phyloP scores from a whole-genome alignment of 2,329 filamentous ascomycete genomes.

The Pyrenophora seminiperda region DNA sequence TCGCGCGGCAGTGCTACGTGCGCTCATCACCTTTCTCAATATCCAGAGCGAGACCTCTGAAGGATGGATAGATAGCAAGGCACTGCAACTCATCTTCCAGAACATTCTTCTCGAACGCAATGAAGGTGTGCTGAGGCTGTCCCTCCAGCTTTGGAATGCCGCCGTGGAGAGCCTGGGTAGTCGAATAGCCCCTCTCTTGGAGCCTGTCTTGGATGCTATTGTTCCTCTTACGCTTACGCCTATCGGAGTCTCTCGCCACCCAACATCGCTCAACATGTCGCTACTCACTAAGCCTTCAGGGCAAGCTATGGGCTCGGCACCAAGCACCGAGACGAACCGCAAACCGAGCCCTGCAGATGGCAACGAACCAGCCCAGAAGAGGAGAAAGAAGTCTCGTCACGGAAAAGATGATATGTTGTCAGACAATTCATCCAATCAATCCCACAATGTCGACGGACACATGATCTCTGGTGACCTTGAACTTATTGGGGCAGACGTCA shows the following conservation, averaged over 20 bases:
- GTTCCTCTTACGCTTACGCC: slow-evolving; percentile 86
- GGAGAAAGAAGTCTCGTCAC: slow-evolving; percentile 80
- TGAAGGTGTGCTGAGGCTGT: slow-evolving; percentile 77
- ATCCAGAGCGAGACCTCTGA: slow-evolving; percentile 79
- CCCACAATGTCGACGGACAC: slow-evolving; percentile 93
- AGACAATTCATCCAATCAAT: slow-evolving; percentile 61
- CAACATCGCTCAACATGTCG: slow-evolving; percentile 86
- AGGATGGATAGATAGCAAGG: slow-evolving; percentile 90
- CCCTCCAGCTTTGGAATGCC: slow-evolving; percentile 84
- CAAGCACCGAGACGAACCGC: slow-evolving; percentile 29
- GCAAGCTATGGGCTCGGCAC: slow-evolving; percentile 69
- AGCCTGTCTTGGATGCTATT: slow-evolving; percentile 76
- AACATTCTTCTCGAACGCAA: slow-evolving; percentile 94
- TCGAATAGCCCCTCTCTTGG: slow-evolving; percentile 73
- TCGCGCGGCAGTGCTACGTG: slow-evolving; percentile 88
- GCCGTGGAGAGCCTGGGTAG: slow-evolving; percentile 72
- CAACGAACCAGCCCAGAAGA: slow-evolving; percentile 68
- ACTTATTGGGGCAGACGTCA: slow-evolving; percentile 83
- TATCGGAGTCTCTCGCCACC: slow-evolving; percentile 87
- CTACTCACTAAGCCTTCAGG: slow-evolving; percentile 95
- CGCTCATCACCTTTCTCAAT: slow-evolving; percentile 88
- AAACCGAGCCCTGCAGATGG: slow-evolving; percentile 43
- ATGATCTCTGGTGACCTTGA: slow-evolving; percentile 98
- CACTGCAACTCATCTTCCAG: slow-evolving; percentile 87
- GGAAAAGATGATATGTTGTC: slow-evolving; percentile 64